Percentiles rank a stretch among this genome's conserved stretches.
phyloP scores from a whole-genome alignment of 2,329 filamentous ascomycete species.

The Colletotrichum siamense region DNA sequence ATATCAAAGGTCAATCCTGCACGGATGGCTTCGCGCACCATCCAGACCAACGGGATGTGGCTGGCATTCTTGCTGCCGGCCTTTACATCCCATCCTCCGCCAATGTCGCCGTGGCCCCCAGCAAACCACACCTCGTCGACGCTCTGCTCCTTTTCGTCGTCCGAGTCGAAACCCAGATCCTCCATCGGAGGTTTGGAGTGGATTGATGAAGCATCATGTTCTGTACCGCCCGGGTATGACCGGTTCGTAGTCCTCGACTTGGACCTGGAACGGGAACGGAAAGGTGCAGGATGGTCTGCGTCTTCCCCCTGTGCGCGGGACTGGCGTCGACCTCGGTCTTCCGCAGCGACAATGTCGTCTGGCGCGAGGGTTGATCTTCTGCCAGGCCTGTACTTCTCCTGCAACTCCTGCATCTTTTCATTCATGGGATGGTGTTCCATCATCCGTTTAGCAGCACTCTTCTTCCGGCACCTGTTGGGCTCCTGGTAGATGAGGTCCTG shows the following conservation, averaged over 20 bases:
- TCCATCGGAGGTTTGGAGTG: slow-evolving; percentile 23
- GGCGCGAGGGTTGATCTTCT: slow-evolving; percentile 17
- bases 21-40: slow-evolving; percentile 63
- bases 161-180: slow-evolving; percentile 45
- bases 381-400: slow-evolving; percentile 41
- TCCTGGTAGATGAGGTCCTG: slow-evolving; percentile 71
- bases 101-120: slow-evolving; percentile 79
- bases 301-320: slow-evolving; percentile 8
- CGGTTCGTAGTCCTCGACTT: slow-evolving; percentile 16
- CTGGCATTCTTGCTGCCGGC: slow-evolving; percentile 66
- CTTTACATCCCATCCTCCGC: slow-evolving; percentile 74
- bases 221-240: background rate
- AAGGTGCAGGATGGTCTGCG: slow-evolving; percentile 44
- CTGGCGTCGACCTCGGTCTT: background rate
- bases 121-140: slow-evolving; percentile 84
- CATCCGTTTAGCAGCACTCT: slow-evolving; percentile 26
- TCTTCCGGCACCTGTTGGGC: slow-evolving; percentile 26
- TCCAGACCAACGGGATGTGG: slow-evolving; percentile 73
- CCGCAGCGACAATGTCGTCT: slow-evolving; percentile 13
- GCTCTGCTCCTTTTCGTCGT: slow-evolving; percentile 64
- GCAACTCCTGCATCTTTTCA: slow-evolving; percentile 27
- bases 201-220: slow-evolving; percentile 11
- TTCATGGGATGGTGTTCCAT: slow-evolving; percentile 23
- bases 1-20: slow-evolving; percentile 76
- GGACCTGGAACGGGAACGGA: slow-evolving; percentile 42